Evolutionary conservation across 2,329 filamentous ascomycete species (phyloP).

Genomic region (Acarospora socialis): DNA sequence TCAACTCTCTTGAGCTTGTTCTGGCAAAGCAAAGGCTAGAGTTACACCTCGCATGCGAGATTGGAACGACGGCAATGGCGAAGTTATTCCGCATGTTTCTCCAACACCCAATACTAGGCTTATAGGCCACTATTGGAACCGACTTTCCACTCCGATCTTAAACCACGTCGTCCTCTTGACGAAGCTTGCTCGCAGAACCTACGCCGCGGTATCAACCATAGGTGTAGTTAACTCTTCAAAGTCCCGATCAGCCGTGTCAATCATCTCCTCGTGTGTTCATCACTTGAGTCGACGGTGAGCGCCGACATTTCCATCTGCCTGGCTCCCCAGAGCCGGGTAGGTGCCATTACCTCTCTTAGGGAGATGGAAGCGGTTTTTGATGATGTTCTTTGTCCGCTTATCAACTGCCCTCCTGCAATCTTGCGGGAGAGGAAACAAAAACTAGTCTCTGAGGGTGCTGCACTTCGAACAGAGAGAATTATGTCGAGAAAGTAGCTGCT

Average conservation of each 20-base stretch:
- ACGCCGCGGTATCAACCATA: conserved; percentile 39
- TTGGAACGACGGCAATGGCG: conserved; percentile 12
- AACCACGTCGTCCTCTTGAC: conserved; percentile 17
- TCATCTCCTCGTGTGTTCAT: conserved; percentile 43
- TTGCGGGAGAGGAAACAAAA: conserved; percentile 74
- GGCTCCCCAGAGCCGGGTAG: neutral
- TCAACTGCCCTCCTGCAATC: conserved; percentile 47
- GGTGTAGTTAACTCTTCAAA: conserved; percentile 32
- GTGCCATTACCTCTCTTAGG: conserved; percentile 20
- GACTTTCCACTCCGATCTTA: conserved; percentile 25
- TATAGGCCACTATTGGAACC: conserved; percentile 20
- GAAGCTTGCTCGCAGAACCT: conserved; percentile 32
- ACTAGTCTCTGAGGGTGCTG: conserved; percentile 81
- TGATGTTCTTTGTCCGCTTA: conserved; percentile 88
- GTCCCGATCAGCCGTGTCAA: conserved; percentile 52
- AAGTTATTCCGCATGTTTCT: conserved; percentile 37
- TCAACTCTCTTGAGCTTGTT: neutral
- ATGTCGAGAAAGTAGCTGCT: too few relatives aligned
- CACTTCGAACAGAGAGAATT: conserved; percentile 61
- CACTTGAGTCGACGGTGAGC: conserved; percentile 41
- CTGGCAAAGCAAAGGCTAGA: conserved; percentile 5
- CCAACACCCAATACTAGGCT: conserved; percentile 26
- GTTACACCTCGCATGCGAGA: neutral
- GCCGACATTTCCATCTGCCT: conserved; percentile 31
- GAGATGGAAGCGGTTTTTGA: conserved; percentile 67